These are phyloP conservation scores for Alternaria atra DNA, from an alignment of 2,329 filamentous ascomycete genomes.

Conservation along the genomic window DNA sequence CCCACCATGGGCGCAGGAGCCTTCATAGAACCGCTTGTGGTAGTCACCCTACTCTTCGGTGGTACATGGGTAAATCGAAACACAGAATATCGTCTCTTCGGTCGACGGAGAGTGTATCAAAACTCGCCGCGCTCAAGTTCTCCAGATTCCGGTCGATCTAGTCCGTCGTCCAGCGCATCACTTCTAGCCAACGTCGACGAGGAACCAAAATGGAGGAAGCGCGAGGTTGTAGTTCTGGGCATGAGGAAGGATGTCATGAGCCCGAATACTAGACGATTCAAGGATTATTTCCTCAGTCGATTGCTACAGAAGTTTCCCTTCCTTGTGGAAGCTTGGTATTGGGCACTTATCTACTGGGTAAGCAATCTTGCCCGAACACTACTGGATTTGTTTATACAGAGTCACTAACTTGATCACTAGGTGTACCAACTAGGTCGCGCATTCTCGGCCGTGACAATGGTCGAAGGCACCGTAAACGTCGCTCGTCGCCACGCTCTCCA, in stretches of 20 bases:
- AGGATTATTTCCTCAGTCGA: conserved; percentile 68
- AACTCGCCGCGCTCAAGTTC: conserved; percentile 48
- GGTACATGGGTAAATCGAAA: conserved; percentile 71
- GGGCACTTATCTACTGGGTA: conserved; percentile 81
- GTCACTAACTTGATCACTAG: conserved; percentile 50
- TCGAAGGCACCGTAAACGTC: conserved; percentile 72
- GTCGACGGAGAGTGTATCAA: conserved; percentile 31
- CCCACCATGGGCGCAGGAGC: conserved; percentile 63
- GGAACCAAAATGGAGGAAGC: conserved; percentile 58
- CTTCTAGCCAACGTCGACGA: conserved; percentile 53
- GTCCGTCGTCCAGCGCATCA: conserved; percentile 54
- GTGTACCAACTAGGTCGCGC: conserved; percentile 79
- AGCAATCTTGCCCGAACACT: conserved; percentile 30
- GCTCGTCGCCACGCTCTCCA: conserved; percentile 74
- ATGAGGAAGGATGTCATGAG: conserved; percentile 61
- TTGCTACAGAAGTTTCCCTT: conserved; percentile 75
- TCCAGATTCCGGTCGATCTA: conserved; percentile 54
- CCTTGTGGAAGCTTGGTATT: conserved; percentile 78
- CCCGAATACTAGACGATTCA: conserved; percentile 70
- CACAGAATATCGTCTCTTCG: conserved; percentile 49
- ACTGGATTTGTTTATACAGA: background rate
- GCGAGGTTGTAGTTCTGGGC: conserved; percentile 58
- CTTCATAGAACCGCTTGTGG: conserved; percentile 69
- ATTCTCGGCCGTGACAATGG: conserved; percentile 73
- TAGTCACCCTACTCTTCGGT: conserved; percentile 67